Evolutionary conservation across 441 rosid species (phyloP).

Genomic region (Syzygium malaccense): DNA sequence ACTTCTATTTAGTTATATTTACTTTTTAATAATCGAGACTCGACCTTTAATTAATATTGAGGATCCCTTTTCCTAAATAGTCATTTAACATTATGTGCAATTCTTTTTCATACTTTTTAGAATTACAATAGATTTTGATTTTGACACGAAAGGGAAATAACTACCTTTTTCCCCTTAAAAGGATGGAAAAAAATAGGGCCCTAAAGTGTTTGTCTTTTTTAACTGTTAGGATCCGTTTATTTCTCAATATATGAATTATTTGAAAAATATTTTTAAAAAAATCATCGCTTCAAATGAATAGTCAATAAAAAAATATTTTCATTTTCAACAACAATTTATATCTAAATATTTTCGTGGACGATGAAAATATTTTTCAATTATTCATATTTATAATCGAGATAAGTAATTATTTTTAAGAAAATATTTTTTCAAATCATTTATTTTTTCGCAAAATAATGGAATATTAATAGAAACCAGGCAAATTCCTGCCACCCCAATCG

Average conservation of each 20-base stretch:
- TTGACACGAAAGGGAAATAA: neutral
- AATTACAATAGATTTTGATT: neutral
- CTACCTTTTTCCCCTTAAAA: neutral
- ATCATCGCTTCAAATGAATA: neutral
- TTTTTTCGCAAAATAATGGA: fast-evolving
- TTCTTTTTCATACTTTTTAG: neutral
- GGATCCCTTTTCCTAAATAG: neutral
- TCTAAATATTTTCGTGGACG: neutral
- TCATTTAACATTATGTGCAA: neutral
- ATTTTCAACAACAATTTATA: neutral
- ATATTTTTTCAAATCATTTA: neutral
- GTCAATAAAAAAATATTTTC: neutral
- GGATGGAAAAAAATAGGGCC: neutral
- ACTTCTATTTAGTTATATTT: neutral
- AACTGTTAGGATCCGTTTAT: neutral
- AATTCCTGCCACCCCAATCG: neutral
- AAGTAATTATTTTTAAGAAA: fast-evolving
- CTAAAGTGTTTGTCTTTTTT: neutral
- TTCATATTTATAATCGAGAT: neutral
- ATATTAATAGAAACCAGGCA: neutral
- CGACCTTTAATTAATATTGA: neutral
- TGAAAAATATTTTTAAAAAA: neutral
- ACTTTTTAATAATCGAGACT: neutral
- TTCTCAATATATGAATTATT: neutral
- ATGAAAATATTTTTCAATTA: neutral